Base-by-base conservation (phyloP, 2,329 filamentous ascomycete genomes). In the Onygenales sp. region DNA sequence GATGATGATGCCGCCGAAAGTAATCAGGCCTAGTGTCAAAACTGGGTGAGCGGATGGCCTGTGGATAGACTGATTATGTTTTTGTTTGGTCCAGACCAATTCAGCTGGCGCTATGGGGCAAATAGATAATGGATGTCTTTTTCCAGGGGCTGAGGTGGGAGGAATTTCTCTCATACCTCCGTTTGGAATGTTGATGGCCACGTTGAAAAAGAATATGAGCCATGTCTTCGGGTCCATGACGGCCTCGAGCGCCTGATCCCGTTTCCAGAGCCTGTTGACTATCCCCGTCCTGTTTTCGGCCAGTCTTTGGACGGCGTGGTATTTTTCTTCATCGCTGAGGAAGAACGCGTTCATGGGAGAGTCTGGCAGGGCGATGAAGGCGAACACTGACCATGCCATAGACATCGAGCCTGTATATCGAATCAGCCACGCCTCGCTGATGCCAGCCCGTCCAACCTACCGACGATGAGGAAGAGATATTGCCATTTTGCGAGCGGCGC, bases 391-490 rank as follows among this genome's bases (percentile, higher is more conserved):
- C 74, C 78, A 77, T 2, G 77, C 55, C 46, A 78, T 74, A 1
- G 79, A 70, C 78, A 17, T 66, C 56, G 2, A 70, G 52, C 11
- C 57, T 62, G 42, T 17, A 32, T 31, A 31, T 40, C 27, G 34
- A 31, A 39, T 45, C 9, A 33, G 37, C 11, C 34, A 44, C 9
- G 36, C 21, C 13, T n/a, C 6, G 34, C n/a, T 1, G 3, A 14
- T n/a, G 32, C 17, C 9, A 42, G 17, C 33, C 11, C 31, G 34
- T 31, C 14, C 21, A 27, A 48, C 50, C 34, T 11, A 52, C 79
- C 79, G 76, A 70, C 59, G 32, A 80, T 70, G 53, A 79, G 74
- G 61, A 79, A 82, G 69, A 82, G 77, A 71, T 76, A 80, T 49
- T 76, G 71, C 79, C 79, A 82, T 6, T 75, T 76, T n/a, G 70